phyloP scores from a whole-genome alignment of 352 stramenopile genomes.

The Nothophytophthora sp. region DNA sequence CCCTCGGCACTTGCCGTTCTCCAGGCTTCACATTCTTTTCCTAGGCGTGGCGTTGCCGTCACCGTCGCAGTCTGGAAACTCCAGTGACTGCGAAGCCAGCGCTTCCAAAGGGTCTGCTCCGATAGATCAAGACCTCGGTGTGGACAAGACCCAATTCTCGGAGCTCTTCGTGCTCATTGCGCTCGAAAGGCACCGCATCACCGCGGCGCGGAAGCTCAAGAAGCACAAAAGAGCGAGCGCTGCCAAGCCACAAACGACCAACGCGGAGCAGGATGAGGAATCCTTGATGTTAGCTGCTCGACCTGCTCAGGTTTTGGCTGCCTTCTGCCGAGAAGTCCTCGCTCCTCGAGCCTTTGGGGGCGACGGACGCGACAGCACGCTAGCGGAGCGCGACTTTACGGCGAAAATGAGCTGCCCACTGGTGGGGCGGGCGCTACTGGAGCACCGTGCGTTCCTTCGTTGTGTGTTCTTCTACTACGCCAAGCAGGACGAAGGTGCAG shows the following conservation, averaged over 20 bases:
- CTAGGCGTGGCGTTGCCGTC: conserved; percentile 5
- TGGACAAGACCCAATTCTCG: conserved; percentile 23
- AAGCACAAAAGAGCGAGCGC: conserved; percentile 3
- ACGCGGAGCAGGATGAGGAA: conserved; percentile 1
- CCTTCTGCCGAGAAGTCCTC: conserved; percentile 47
- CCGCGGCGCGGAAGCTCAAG: conserved; percentile 5
- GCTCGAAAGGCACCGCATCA: conserved; percentile 18
- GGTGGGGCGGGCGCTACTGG: conserved; percentile 41
- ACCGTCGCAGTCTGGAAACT: neutral
- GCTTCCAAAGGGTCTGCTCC: too few species aligned
- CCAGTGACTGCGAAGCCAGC: neutral
- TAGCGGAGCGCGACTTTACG: conserved; percentile 38
- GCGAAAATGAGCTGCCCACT: conserved; percentile 45
- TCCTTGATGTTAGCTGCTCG: neutral
- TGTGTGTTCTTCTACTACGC: conserved; percentile 57
- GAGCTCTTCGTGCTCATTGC: conserved; percentile 34
- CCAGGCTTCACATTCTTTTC: conserved; percentile 27
- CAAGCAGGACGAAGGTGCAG: conserved; percentile 38
- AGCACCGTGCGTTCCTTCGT: conserved; percentile 59
- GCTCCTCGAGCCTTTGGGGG: conserved; percentile 16
- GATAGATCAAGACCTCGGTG: conserved; percentile 21
- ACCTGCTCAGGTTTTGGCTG: conserved; percentile 34
- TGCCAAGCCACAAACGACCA: neutral
- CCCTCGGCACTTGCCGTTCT: conserved; percentile 19
- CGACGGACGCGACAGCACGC: conserved; percentile 3